These are phyloP conservation scores for Blastobotrys buckinghamii DNA, from an alignment of 1,139 yeast species.

Conservation along the genomic window DNA sequence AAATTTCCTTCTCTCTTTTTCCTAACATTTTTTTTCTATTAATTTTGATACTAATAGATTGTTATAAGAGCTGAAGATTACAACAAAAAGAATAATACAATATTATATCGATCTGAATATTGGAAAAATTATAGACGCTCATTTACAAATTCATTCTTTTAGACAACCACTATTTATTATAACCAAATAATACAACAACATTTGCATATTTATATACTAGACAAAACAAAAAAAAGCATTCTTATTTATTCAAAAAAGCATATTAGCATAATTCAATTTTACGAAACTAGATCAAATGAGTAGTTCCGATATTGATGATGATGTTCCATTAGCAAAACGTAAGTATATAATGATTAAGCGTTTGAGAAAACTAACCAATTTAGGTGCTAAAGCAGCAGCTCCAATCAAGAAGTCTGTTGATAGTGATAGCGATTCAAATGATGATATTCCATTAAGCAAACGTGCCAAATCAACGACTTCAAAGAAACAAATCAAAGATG, in stretches of 20 bases:
- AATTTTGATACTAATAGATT: too few relatives aligned
- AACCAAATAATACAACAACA: too few relatives aligned
- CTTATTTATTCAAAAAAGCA: neutral
- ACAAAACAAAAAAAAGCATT: too few relatives aligned
- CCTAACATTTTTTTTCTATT: too few relatives aligned
- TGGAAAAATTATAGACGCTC: too few relatives aligned
- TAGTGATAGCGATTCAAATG: slow-evolving; percentile 6
- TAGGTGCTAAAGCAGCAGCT: neutral
- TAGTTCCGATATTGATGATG: slow-evolving; percentile 1
- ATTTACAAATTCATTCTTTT: too few relatives aligned
- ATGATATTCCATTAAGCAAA: slow-evolving; percentile 12
- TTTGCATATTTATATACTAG: too few relatives aligned
- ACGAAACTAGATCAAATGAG: neutral
- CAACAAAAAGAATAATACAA: too few relatives aligned
- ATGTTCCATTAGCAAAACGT: neutral
- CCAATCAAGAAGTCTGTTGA: neutral
- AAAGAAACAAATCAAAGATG: neutral
- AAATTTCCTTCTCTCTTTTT: too few relatives aligned
- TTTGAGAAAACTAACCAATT: neutral
- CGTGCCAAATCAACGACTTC: neutral
- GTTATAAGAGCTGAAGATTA: too few relatives aligned
- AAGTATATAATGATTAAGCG: neutral
- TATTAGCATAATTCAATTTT: neutral
- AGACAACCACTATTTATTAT: too few relatives aligned
- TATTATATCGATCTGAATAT: too few relatives aligned